phyloP scores from a whole-genome alignment of 83 land plant species.

The Thuja plicata region DNA sequence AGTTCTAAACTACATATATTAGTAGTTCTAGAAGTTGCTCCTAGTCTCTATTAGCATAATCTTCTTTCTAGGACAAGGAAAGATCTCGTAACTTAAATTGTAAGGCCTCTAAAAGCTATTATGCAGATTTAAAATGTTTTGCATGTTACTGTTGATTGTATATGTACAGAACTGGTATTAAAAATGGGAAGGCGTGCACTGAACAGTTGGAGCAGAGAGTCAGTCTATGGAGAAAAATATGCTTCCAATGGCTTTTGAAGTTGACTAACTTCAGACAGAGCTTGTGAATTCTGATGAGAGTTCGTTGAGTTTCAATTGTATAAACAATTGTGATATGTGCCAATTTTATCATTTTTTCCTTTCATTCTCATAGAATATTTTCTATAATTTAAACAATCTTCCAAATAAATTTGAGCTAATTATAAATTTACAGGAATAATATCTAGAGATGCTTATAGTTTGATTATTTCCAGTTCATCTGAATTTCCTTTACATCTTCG shows the following conservation, averaged over 20 bases:
- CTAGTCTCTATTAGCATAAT: neutral
- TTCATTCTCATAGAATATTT: neutral
- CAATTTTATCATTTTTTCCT: neutral
- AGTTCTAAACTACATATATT: too few species aligned
- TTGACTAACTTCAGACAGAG: slow-evolving; percentile 80
- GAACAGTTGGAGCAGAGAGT: slow-evolving; percentile 40
- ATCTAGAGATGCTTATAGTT: neutral
- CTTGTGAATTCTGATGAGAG: slow-evolving; percentile 61
- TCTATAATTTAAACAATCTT: neutral
- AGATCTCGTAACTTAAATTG: too few species aligned
- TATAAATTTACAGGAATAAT: neutral
- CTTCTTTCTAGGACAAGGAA: too few species aligned
- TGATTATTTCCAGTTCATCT: slow-evolving; percentile 14
- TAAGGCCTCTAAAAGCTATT: neutral
- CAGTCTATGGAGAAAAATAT: slow-evolving; percentile 67
- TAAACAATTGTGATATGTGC: slow-evolving; percentile 23
- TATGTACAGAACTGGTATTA: slow-evolving; percentile 41
- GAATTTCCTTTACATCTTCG: neutral
- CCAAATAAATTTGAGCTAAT: neutral
- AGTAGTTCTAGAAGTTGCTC: neutral
- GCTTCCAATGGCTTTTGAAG: slow-evolving; percentile 73
- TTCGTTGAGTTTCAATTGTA: slow-evolving; percentile 48
- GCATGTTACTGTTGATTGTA: neutral
- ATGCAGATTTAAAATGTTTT: neutral
- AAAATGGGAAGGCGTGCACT: slow-evolving; percentile 46